Evolutionary conservation across 2,329 filamentous ascomycete genomes (phyloP).

Genomic region (Sclerotinia borealis): DNA sequence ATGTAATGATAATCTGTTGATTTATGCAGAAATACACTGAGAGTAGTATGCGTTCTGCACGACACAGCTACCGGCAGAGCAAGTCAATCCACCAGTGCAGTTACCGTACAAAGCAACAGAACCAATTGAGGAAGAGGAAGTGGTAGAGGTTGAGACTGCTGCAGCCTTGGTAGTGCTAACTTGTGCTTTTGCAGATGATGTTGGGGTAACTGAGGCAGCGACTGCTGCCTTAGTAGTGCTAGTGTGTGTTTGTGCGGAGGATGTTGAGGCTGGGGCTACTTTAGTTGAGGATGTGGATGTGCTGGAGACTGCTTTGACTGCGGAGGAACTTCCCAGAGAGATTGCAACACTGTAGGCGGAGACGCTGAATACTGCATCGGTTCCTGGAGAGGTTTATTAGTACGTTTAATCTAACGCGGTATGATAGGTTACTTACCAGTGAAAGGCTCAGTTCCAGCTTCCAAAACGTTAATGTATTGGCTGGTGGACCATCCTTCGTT

Average conservation of each 20-base stretch:
- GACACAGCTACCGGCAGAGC: not conserved
- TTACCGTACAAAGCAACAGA: not conserved
- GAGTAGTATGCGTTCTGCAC: not conserved
- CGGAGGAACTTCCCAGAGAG: not conserved
- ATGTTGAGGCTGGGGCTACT: not conserved
- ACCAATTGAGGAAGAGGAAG: not conserved
- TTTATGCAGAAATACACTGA: not conserved
- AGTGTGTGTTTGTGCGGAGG: not conserved
- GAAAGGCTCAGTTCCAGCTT: constrained; percentile 51
- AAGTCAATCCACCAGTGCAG: not conserved
- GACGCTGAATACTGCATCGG: constrained; percentile 3
- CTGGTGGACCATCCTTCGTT: constrained; percentile 42
- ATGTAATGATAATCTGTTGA: too few relatives aligned
- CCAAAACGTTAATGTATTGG: constrained; percentile 49
- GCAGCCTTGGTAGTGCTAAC: not conserved
- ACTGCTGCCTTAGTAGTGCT: not conserved
- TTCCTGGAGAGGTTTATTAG: not conserved
- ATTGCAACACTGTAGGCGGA: constrained; percentile 5
- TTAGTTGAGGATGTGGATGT: not conserved
- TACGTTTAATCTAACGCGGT: not conserved
- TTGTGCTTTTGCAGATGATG: not conserved
- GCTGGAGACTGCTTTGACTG: not conserved
- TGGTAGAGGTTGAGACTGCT: not conserved
- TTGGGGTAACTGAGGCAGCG: not conserved
- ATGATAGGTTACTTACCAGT: constrained; percentile 33